Percentiles rank a stretch among this genome's conserved stretches.
phyloP scores from a whole-genome alignment of 2,329 filamentous ascomycete genomes.

The Talaromyces albobiverticillius region DNA sequence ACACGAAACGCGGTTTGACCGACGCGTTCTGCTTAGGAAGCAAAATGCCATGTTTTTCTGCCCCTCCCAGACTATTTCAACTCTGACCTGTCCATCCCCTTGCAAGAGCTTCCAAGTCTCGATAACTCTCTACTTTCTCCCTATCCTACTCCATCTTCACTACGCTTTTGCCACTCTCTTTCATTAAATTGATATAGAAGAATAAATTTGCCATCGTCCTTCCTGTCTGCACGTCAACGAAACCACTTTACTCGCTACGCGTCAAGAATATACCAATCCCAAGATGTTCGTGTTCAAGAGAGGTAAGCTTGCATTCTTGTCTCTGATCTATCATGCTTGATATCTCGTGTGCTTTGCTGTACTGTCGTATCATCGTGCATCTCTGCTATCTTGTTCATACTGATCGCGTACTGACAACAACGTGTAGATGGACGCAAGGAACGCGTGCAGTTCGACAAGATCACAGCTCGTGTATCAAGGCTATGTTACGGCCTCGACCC shows the following conservation, averaged over 20 bases:
- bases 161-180: not conserved
- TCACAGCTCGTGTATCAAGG: slow-evolving; percentile 95
- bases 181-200: not conserved
- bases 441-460: slow-evolving; percentile 99
- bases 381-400: not conserved
- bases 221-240: not conserved
- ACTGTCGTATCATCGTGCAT: not conserved
- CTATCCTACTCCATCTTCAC: not conserved
- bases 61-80: slow-evolving; percentile 12
- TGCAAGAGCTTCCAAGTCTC: not conserved
- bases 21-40: slow-evolving; percentile 11
- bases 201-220: not conserved
- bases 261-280: slow-evolving; percentile 15
- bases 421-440: slow-evolving; percentile 92
- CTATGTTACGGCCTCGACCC: slow-evolving; percentile 96
- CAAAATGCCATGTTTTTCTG: slow-evolving; percentile 15
- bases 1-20: slow-evolving; percentile 12
- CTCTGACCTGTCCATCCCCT: slow-evolving; percentile 1
- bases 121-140: not conserved
- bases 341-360: not conserved
- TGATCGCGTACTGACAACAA: slow-evolving; percentile 5
- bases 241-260: not conserved
- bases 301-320: slow-evolving; percentile 43
- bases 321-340: no score
- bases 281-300: slow-evolving; percentile 64